phyloP scores from a whole-genome alignment of 129 eudicot species.

The Flaveria brownii region DNA sequence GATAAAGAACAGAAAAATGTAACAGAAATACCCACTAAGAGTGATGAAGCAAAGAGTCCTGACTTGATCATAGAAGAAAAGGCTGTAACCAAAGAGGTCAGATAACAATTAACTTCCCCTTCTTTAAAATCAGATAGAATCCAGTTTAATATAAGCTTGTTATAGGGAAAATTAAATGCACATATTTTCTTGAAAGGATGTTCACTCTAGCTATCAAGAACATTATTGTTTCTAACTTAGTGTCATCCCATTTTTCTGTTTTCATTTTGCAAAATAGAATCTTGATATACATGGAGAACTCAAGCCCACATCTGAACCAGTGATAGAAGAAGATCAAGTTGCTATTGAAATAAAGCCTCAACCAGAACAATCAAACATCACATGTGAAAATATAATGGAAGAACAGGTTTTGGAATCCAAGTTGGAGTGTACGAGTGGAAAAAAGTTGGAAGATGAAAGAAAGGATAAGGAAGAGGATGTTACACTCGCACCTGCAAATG shows the following conservation, averaged over 20 bases:
- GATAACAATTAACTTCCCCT: conserved; percentile 10
- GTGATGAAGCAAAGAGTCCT: conserved; percentile 10
- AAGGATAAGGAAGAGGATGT: conserved; percentile 24
- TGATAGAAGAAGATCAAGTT: conserved; percentile 12
- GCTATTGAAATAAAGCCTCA: conserved; percentile 17
- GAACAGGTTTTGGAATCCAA: conserved; percentile 24
- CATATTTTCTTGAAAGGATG: no score
- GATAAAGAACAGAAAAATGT: conserved; percentile 16
- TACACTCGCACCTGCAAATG: conserved; percentile 24
- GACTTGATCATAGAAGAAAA: conserved; percentile 17
- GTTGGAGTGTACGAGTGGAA: conserved; percentile 6
- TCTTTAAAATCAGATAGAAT: not conserved
- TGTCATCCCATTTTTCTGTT: conserved; percentile 12
- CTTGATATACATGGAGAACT: conserved; percentile 24
- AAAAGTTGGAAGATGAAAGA: conserved; percentile 23
- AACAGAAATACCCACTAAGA: not conserved
- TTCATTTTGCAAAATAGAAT: conserved; percentile 13
- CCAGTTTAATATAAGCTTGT: not conserved
- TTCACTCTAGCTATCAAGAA: not conserved
- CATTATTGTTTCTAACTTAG: conserved; percentile 7
- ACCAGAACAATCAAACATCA: conserved; percentile 24
- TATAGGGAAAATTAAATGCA: not conserved
- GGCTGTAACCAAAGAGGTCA: conserved; percentile 18
- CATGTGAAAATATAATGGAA: conserved; percentile 16
- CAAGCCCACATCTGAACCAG: conserved; percentile 21